Evolutionary conservation across 495 filamentous ascomycete genomes (phyloP).

Genomic region (Neurospora cerealis): DNA sequence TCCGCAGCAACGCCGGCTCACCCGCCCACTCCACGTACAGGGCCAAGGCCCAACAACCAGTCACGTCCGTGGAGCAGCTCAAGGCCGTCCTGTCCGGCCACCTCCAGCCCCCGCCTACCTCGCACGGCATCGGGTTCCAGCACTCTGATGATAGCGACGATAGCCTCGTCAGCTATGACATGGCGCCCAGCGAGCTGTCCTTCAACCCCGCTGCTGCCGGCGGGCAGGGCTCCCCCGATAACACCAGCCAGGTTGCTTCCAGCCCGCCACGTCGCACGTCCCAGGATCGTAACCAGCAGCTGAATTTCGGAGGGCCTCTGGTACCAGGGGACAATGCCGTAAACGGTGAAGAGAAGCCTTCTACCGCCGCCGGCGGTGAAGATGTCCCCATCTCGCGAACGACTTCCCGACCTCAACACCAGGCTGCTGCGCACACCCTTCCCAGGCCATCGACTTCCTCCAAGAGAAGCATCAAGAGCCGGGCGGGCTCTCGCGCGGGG

Average conservation of each 20-base stretch:
- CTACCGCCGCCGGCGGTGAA: constrained; percentile 4
- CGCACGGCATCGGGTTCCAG: constrained; percentile 14
- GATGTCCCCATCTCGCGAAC: constrained; percentile 8
- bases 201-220: constrained; percentile 30
- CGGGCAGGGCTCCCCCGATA: background rate
- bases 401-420: background rate
- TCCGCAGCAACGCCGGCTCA: constrained; percentile 34
- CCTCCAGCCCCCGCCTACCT: constrained; percentile 19
- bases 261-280: background rate
- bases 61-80: constrained; percentile 81
- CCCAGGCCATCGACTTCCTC: constrained; percentile 19
- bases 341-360: background rate
- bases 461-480: constrained; percentile 30
- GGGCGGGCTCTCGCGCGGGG: constrained; percentile 22
- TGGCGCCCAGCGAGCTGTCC: constrained; percentile 42
- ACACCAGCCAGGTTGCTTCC: background rate
- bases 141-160: constrained; percentile 41
- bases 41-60: constrained; percentile 45
- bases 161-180: constrained; percentile 49
- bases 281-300: constrained; percentile 9
- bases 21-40: constrained; percentile 42
- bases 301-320: constrained; percentile 31
- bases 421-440: constrained; percentile 7
- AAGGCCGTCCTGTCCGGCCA: constrained; percentile 59
- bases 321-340: background rate